phyloP scores from a whole-genome alignment of 208 protist genomes.

The Crithidia brevicula region DNA sequence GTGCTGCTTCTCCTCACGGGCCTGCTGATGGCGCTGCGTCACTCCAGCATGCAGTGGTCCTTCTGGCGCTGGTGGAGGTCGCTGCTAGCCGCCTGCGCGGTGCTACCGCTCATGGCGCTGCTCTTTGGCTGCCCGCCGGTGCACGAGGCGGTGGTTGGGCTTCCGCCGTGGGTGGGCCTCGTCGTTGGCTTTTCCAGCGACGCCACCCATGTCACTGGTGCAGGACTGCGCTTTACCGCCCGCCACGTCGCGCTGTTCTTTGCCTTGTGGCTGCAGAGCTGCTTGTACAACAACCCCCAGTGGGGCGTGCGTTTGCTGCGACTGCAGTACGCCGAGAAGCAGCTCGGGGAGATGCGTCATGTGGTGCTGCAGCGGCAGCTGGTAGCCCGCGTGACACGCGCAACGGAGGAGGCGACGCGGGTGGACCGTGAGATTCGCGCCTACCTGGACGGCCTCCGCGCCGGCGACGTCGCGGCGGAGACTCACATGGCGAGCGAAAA shows the following conservation, averaged over 20 bases:
- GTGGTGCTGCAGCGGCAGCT: constrained; percentile 27
- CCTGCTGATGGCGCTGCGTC: constrained; percentile 11
- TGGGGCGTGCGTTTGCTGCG: constrained; percentile 29
- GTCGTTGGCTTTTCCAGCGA: constrained; percentile 21
- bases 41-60: constrained; percentile 21
- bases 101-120: constrained; percentile 23
- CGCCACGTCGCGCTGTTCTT: constrained; percentile 30
- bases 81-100: constrained; percentile 8
- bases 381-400: constrained; percentile 9
- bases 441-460: constrained; percentile 27
- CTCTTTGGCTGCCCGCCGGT: constrained; percentile 10
- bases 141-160: constrained; percentile 6
- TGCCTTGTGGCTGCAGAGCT: constrained; percentile 33
- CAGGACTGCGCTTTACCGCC: constrained; percentile 11
- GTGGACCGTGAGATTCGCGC: constrained; percentile 22
- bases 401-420: constrained; percentile 22
- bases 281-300: constrained; percentile 36
- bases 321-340: constrained; percentile 28
- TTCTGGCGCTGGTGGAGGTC: constrained; percentile 35
- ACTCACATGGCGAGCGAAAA: neutral
- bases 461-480: constrained; percentile 14
- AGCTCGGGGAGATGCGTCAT: constrained; percentile 20
- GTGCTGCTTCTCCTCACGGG: constrained; percentile 23
- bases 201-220: constrained; percentile 9
- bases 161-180: constrained; percentile 33